Conservation (phyloP, 2,329 filamentous ascomycete genomes). For the Coniochaeta ligniaria region DNA sequence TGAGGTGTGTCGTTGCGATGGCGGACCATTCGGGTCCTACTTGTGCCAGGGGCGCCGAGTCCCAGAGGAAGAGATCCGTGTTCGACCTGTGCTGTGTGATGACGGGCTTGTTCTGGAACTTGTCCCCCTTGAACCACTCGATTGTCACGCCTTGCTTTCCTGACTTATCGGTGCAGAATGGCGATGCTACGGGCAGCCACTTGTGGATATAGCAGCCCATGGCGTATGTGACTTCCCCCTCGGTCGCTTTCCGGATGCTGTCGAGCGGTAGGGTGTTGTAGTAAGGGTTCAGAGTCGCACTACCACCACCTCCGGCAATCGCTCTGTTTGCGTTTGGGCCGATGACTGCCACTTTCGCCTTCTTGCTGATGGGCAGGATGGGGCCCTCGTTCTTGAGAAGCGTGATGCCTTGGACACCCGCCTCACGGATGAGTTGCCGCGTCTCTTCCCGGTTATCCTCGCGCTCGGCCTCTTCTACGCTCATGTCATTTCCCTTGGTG, state of each 20-base stretch:
- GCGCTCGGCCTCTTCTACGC: slow-evolving; percentile 47
- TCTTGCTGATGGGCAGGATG: slow-evolving; percentile 50
- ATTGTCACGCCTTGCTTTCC: slow-evolving; percentile 55
- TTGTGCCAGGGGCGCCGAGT: slow-evolving; percentile 54
- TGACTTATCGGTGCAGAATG: slow-evolving; percentile 46
- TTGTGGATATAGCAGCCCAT: slow-evolving; percentile 58
- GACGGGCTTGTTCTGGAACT: slow-evolving; percentile 50
- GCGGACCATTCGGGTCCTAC: slow-evolving; percentile 59
- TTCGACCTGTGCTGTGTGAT: slow-evolving; percentile 53
- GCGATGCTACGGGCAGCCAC: slow-evolving; percentile 56
- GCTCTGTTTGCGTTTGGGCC: slow-evolving; percentile 61
- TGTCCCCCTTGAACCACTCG: slow-evolving; percentile 58
- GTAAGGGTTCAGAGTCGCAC: slow-evolving; percentile 61
- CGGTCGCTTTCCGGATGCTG: slow-evolving; percentile 47
- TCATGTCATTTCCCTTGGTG: slow-evolving; percentile 52
- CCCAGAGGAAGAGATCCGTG: slow-evolving; percentile 64
- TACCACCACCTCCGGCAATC: slow-evolving; percentile 62
- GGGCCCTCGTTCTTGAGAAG: slow-evolving; percentile 55
- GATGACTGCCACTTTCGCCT: slow-evolving; percentile 56
- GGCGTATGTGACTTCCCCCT: slow-evolving; percentile 51
- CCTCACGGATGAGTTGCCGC: slow-evolving; percentile 50
- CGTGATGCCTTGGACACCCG: slow-evolving; percentile 55
- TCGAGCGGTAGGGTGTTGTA: slow-evolving; percentile 60
- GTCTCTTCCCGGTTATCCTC: slow-evolving; percentile 52
- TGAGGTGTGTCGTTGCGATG: slow-evolving; percentile 52